Evolutionary conservation across 2,329 filamentous ascomycete species (phyloP), one percentile per base, ranked within the genome.

Genomic region (Laburnicola sp.): DNA sequence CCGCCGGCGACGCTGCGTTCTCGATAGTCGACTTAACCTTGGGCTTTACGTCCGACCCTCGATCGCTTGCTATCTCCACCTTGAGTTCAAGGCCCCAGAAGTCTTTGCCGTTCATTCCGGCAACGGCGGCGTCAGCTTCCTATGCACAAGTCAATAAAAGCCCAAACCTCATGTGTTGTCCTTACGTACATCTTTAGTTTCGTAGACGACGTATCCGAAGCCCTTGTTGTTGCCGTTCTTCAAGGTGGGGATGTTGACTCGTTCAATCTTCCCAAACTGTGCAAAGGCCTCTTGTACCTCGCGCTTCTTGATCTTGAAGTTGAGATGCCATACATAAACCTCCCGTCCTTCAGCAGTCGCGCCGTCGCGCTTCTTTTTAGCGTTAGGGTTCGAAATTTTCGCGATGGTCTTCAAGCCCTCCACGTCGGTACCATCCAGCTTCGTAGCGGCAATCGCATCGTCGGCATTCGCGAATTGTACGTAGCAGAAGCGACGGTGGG

Each of bases 401-500:
- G 85, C 88, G 35, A 86, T 74, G 0, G 99, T 79, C 59, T 82
- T 85, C 60, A 86, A 86, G 26, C 83, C 82, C 25, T 84, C 84
- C 0, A 96, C 74, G 22, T 85, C 70, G 50, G 81, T 86, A 25
- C 87, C 87, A 65, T 97, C 82, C 42, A 96, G 81, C 51, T 83
- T 76, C 0, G 86, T 87, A 1, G 92, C 92, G 42, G 69, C 65
- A 23, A 64, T 44, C 1, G 72, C 71, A 42, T 68, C 57, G 9
- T 68, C 60, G 9, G 64, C 54, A 11, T 85, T 84, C 41, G 85
- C 81, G 69, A 97, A 97, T n/a, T 95, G 90, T 5, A 97, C 81
- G 71, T 99, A 99, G 76, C 92, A 97, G 76, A 99, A 99, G 23
- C 94, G 87, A 28, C 94, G 89, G 62, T 89, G 86, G 1, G 87